Evolutionary conservation across 1,284 basidiomycete genomes (phyloP).

Genomic region (Blastosporella zonata): DNA sequence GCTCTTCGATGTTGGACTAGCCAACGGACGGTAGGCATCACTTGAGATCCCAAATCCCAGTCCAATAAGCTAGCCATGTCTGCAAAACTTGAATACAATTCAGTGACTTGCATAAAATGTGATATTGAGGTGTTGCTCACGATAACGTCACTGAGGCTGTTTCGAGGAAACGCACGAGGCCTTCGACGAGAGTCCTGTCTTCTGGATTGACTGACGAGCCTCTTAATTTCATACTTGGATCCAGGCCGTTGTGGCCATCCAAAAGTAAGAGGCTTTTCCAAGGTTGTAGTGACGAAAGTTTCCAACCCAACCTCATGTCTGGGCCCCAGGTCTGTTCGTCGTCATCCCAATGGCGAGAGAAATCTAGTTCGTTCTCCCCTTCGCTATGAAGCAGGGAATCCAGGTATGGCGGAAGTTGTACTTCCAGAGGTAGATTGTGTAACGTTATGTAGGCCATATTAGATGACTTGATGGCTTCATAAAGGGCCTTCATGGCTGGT

Average conservation of each 20-base stretch:
- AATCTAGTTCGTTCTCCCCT: constrained; percentile 50
- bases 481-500: constrained; percentile 69
- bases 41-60: constrained; percentile 83
- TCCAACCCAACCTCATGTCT: constrained; percentile 67
- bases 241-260: constrained; percentile 59
- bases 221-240: constrained; percentile 58
- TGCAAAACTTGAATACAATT: constrained; percentile 54
- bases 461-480: constrained; percentile 69
- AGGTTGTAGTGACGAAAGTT: constrained; percentile 73
- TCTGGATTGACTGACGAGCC: constrained; percentile 61
- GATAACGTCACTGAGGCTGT: constrained; percentile 62
- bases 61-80: constrained; percentile 84
- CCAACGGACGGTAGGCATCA: constrained; percentile 87
- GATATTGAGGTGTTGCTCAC: constrained; percentile 36
- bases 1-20: constrained; percentile 89
- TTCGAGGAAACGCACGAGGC: constrained; percentile 66
- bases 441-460: constrained; percentile 74
- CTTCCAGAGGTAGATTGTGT: constrained; percentile 71
- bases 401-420: constrained; percentile 79
- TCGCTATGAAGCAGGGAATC: constrained; percentile 66
- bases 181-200: constrained; percentile 65
- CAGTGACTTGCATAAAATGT: neutral
- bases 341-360: constrained; percentile 35
- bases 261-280: constrained; percentile 90
- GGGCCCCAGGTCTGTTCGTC: constrained; percentile 62